Evolutionary conservation across 768 basidiomycete genomes (phyloP).

Genomic region (Suillus clintonianus): DNA sequence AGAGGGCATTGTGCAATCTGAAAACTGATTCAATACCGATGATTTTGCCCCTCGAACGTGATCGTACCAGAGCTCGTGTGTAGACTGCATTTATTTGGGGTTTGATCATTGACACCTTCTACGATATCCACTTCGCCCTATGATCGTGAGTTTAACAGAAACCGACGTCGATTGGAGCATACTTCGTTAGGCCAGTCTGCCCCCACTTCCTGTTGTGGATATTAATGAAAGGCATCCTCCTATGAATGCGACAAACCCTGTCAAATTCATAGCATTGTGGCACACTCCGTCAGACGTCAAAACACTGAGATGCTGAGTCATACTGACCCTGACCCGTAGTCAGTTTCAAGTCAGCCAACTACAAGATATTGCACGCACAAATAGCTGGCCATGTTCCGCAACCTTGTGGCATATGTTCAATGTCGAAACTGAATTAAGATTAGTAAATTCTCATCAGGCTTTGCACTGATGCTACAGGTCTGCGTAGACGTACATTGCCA

Average conservation of each 20-base stretch:
- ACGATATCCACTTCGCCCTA: constrained; percentile 36
- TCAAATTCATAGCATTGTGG: not conserved
- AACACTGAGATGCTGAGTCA: not conserved
- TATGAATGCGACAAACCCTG: constrained; percentile 22
- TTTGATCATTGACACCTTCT: constrained; percentile 33
- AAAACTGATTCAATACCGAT: not conserved
- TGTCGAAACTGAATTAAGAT: constrained; percentile 32
- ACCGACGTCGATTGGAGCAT: not conserved
- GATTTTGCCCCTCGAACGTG: not conserved
- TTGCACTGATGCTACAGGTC: not conserved
- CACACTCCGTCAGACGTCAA: constrained; percentile 5
- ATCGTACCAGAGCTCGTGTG: constrained; percentile 21
- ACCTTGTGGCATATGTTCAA: constrained; percentile 38
- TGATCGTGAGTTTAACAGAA: not conserved
- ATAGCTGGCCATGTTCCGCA: constrained; percentile 42
- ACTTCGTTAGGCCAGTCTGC: constrained; percentile 18
- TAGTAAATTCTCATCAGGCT: not conserved
- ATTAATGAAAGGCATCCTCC: not conserved
- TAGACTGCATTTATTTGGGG: constrained; percentile 32
- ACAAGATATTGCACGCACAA: constrained; percentile 24
- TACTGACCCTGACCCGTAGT: constrained; percentile 25
- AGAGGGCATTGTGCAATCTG: constrained; percentile 33
- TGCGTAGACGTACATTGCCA: constrained; percentile 28
- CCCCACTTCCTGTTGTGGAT: constrained; percentile 26
- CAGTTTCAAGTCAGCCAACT: not conserved